Percentiles rank a stretch among this genome's conserved stretches.
Evolutionary conservation across 306 rosid species (phyloP).

Genomic region (Lablab purpureus): DNA sequence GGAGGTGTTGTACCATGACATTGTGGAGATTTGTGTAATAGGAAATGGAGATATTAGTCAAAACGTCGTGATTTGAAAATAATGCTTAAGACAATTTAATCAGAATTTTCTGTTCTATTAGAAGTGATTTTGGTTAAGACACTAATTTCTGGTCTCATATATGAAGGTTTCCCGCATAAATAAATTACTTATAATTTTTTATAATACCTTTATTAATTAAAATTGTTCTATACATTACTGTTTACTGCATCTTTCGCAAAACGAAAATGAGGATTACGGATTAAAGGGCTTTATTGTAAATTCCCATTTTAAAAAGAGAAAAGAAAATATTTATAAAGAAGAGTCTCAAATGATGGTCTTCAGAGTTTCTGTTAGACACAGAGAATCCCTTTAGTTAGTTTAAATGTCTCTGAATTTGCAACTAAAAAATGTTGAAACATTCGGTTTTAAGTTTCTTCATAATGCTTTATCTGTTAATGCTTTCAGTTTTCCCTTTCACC

Average conservation of each 20-base stretch:
- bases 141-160: no score
- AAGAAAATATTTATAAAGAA: neutral
- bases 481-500: constrained; percentile 25
- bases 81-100: no score
- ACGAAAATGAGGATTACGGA: neutral
- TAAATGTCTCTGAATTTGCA: constrained; percentile 25
- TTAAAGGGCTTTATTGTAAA: neutral
- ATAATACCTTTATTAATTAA: no score
- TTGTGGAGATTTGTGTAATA: no score
- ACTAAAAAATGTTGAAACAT: constrained; percentile 5
- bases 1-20: neutral
- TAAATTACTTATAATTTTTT: no score
- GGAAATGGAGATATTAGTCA: no score
- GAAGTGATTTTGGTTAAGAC: no score
- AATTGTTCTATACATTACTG: neutral
- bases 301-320: no score
- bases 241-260: no score
- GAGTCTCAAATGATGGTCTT: no score
- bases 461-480: constrained; percentile 4
- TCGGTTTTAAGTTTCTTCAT: neutral
- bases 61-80: no score
- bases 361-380: neutral
- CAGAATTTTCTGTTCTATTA: no score
- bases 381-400: neutral
- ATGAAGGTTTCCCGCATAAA: neutral